Percentiles rank a stretch among this genome's conserved stretches.
Conservation (phyloP, 2,329 filamentous ascomycete genomes). For the Penicillium vulpinum region DNA sequence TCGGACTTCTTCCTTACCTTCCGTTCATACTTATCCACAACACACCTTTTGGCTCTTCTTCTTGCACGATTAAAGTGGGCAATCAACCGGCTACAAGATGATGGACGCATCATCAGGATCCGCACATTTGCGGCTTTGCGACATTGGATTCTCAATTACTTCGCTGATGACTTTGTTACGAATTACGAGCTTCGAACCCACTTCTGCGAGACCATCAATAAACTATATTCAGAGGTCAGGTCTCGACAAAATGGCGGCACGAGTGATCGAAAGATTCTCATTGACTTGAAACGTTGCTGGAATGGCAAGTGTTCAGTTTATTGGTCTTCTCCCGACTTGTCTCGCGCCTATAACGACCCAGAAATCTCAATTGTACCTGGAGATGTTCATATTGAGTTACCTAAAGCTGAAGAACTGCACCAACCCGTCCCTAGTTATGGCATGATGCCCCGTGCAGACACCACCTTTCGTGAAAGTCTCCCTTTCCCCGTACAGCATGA, state of each 20-base stretch:
- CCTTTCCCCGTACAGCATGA: constrained; percentile 28
- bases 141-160: constrained; percentile 98
- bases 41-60: constrained; percentile 77
- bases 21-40: constrained; percentile 76
- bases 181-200: constrained; percentile 70
- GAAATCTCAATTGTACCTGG: constrained; percentile 73
- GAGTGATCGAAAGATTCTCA: constrained; percentile 79
- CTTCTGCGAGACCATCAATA: constrained; percentile 81
- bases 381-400: constrained; percentile 64
- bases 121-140: constrained; percentile 91
- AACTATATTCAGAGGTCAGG: constrained; percentile 55
- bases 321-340: constrained; percentile 75
- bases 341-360: constrained; percentile 57
- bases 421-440: constrained; percentile 7
- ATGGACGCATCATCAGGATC: constrained; percentile 90
- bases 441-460: constrained; percentile 6
- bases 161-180: constrained; percentile 86
- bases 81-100: constrained; percentile 73
- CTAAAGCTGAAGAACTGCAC: constrained; percentile 19
- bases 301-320: constrained; percentile 83
- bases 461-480: constrained; percentile 18
- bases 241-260: constrained; percentile 54
- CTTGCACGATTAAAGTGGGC: constrained; percentile 87
- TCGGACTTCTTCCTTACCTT: constrained; percentile 98
- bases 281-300: constrained; percentile 97